Conservation (phyloP, 306 rosid species). For the Macrotyloma uniflorum region DNA sequence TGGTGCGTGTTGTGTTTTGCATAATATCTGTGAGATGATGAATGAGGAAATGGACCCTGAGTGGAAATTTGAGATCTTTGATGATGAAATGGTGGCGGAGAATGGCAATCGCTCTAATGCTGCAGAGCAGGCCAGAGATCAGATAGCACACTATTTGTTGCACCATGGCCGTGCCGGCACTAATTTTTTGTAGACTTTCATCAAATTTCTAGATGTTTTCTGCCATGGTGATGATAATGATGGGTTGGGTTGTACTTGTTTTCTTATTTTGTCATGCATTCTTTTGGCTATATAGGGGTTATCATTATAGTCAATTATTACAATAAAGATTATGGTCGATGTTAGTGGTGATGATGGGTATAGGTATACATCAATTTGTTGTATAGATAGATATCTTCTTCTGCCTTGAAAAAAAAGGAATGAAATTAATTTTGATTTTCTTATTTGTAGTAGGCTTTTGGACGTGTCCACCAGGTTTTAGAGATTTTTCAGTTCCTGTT, state of each 20-base stretch:
- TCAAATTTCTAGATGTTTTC: neutral
- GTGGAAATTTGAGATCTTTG: constrained; percentile 53
- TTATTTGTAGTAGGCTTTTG: neutral
- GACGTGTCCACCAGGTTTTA: neutral
- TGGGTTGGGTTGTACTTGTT: neutral
- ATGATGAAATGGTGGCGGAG: constrained; percentile 70
- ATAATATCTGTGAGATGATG: constrained; percentile 79
- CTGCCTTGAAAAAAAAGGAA: neutral
- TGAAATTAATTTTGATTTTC: constrained; percentile 23
- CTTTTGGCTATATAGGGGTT: constrained; percentile 43
- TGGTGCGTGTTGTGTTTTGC: constrained; percentile 90
- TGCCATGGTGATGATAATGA: neutral
- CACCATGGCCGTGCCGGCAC: constrained; percentile 75
- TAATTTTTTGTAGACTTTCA: constrained; percentile 29
- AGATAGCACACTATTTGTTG: constrained; percentile 73
- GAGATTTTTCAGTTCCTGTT: neutral
- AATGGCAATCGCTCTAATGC: constrained; percentile 46
- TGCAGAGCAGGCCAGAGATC: constrained; percentile 63
- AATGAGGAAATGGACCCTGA: constrained; percentile 57
- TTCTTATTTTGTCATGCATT: constrained; percentile 10
- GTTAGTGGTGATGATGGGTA: neutral
- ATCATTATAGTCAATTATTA: constrained; percentile 22
- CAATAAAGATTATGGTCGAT: neutral
- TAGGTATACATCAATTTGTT: constrained; percentile 12
- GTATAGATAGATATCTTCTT: neutral